A percentile compares a stretch with the other conserved stretches of the same genome.
phyloP scores from a whole-genome alignment of 345 rosid genomes.

The Nephelium lappaceum region DNA sequence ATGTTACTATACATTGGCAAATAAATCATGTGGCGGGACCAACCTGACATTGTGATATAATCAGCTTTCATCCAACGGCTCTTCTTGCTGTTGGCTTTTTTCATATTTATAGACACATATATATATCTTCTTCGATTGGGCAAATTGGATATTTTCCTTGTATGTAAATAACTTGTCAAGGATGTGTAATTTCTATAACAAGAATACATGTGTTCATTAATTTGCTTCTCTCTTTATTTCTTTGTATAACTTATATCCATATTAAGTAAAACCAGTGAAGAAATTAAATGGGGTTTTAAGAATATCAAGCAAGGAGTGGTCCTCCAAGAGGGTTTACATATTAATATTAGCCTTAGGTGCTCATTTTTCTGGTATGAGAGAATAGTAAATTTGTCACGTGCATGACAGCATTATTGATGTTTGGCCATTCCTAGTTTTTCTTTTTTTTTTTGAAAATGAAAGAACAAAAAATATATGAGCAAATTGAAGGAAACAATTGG shows the following conservation, averaged over 20 bases:
- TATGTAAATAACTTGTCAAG: neutral
- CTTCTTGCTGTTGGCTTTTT: neutral
- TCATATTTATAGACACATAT: neutral
- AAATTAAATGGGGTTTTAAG: neutral
- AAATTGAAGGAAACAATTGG: neutral
- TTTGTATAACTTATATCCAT: too few relatives aligned
- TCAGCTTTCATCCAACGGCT: constrained; percentile 11
- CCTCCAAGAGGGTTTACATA: neutral
- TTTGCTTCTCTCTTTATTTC: too few relatives aligned
- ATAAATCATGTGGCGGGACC: constrained; percentile 32
- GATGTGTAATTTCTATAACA: neutral
- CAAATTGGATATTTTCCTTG: neutral
- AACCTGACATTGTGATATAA: constrained; percentile 11
- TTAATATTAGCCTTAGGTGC: too few relatives aligned
- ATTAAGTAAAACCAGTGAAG: too few relatives aligned
- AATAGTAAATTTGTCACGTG: constrained; percentile 42
- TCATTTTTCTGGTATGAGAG: neutral
- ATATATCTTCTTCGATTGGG: neutral
- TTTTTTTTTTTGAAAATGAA: too few relatives aligned
- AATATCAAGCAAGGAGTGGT: constrained; percentile 10
- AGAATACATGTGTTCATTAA: neutral
- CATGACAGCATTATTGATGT: constrained; percentile 49
- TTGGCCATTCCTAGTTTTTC: constrained; percentile 43
- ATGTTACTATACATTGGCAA: constrained; percentile 33
- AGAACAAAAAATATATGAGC: neutral